Conservation (phyloP, 768 basidiomycete species). For the Pulveroboletus sp. region DNA sequence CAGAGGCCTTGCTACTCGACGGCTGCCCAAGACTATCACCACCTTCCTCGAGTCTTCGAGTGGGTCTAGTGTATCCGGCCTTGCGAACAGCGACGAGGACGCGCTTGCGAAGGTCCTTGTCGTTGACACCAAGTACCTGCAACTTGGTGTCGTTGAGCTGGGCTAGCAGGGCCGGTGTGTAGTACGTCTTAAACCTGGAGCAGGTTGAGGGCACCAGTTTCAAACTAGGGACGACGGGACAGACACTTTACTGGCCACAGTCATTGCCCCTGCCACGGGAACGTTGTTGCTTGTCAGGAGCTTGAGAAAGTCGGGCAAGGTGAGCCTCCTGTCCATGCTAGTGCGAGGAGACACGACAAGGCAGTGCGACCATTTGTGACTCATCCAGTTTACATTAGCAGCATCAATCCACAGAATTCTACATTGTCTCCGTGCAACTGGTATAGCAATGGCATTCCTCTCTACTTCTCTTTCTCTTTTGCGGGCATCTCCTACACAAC, state of each 20-base stretch:
- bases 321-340: slow-evolving; percentile 40
- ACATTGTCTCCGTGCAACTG: slow-evolving; percentile 6
- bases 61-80: slow-evolving; percentile 46
- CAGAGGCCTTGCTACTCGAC: slow-evolving; percentile 1
- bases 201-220: slow-evolving; percentile 9
- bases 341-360: not conserved
- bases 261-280: slow-evolving; percentile 62
- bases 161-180: slow-evolving; percentile 53
- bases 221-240: slow-evolving; percentile 13
- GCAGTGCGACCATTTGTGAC: not conserved
- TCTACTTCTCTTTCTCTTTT: slow-evolving; percentile 13
- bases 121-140: slow-evolving; percentile 49
- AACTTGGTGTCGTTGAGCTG: slow-evolving; percentile 60
- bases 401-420: slow-evolving; percentile 7
- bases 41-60: slow-evolving; percentile 17
- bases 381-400: not conserved
- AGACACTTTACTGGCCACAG: slow-evolving; percentile 65
- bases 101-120: slow-evolving; percentile 60
- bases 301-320: slow-evolving; percentile 65
- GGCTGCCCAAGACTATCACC: not conserved
- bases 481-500: slow-evolving; percentile 9
- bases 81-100: slow-evolving; percentile 57
- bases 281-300: slow-evolving; percentile 54
- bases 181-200: slow-evolving; percentile 65
- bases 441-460: slow-evolving; percentile 19